Evolutionary conservation across 306 rosid species (phyloP).

Genomic region (Ormosia semicastrata): DNA sequence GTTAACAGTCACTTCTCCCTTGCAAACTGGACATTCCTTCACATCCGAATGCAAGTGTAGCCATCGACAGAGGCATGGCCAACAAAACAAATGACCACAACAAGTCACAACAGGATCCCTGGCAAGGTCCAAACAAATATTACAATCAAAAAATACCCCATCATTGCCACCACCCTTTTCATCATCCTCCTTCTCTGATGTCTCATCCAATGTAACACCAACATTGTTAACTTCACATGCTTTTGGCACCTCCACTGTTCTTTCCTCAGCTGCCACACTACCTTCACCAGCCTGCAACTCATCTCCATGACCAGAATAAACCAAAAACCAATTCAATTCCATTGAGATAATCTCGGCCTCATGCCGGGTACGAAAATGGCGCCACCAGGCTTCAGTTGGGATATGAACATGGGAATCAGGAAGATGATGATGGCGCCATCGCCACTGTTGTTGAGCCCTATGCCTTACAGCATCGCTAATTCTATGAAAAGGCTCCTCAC

Average conservation of each 20-base stretch:
- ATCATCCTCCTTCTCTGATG: slow-evolving; percentile 55
- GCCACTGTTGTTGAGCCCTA: slow-evolving; percentile 59
- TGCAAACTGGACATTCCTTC: slow-evolving; percentile 92
- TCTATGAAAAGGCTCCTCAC: slow-evolving; percentile 51
- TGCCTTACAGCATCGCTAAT: slow-evolving; percentile 54
- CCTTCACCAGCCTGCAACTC: slow-evolving; percentile 89
- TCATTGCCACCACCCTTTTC: slow-evolving; percentile 61
- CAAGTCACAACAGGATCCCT: slow-evolving; percentile 94
- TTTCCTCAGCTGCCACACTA: slow-evolving; percentile 74
- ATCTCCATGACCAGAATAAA: slow-evolving; percentile 52
- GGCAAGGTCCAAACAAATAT: slow-evolving; percentile 85
- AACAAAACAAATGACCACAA: slow-evolving; percentile 96
- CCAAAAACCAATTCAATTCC: slow-evolving; percentile 65
- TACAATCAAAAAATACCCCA: slow-evolving; percentile 93
- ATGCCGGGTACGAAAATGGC: slow-evolving; percentile 35
- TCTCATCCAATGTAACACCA: slow-evolving; percentile 55
- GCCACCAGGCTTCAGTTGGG: slow-evolving; percentile 36
- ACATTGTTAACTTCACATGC: slow-evolving; percentile 70
- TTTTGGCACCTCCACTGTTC: slow-evolving; percentile 47
- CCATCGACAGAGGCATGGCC: slow-evolving; percentile 93
- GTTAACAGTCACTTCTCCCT: slow-evolving; percentile 81
- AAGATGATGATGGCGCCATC: slow-evolving; percentile 67
- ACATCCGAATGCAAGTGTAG: slow-evolving; percentile 82
- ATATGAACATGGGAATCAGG: slow-evolving; percentile 36
- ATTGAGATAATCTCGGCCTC: slow-evolving; percentile 50